Conservation (phyloP, 495 filamentous ascomycete genomes). For the Penicillium dipodomyicola region DNA sequence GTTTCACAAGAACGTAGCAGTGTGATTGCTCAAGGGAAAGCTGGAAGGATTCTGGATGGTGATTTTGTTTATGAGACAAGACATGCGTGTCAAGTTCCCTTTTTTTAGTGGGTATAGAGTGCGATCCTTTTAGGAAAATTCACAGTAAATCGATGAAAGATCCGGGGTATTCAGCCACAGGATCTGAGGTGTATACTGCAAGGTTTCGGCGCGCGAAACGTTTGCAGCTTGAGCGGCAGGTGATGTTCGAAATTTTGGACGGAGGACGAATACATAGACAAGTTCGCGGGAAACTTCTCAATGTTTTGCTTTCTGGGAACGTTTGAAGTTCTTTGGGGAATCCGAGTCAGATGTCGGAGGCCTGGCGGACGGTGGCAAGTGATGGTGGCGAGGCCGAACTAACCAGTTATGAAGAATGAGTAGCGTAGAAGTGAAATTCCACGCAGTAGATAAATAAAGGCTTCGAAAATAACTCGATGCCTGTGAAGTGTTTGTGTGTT, state of each 20-base stretch:
- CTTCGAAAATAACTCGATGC: conserved; percentile 24
- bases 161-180: conserved; percentile 69
- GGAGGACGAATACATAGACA: conserved; percentile 83
- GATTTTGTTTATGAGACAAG: conserved; percentile 46
- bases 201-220: conserved; percentile 88
- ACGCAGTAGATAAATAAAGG: conserved; percentile 20
- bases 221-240: conserved; percentile 88
- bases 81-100: conserved; percentile 53
- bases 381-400: conserved; percentile 30
- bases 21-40: conserved; percentile 29
- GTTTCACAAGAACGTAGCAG: conserved; percentile 24
- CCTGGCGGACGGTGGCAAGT: conserved; percentile 18
- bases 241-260: conserved; percentile 74
- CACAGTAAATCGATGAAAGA: conserved; percentile 26
- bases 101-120: conserved; percentile 33
- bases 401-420: conserved; percentile 8
- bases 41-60: conserved; percentile 43
- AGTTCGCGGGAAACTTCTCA: conserved; percentile 36
- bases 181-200: conserved; percentile 78
- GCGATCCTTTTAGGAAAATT: conserved; percentile 26
- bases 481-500: conserved; percentile 15
- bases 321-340: conserved; percentile 35
- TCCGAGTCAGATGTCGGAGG: conserved; percentile 34
- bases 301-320: conserved; percentile 42
- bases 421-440: conserved; percentile 18